Evolutionary conservation across 169 alveolate species (phyloP), one percentile per base, ranked within the genome.

Genomic region (Plasmodium sp.): DNA sequence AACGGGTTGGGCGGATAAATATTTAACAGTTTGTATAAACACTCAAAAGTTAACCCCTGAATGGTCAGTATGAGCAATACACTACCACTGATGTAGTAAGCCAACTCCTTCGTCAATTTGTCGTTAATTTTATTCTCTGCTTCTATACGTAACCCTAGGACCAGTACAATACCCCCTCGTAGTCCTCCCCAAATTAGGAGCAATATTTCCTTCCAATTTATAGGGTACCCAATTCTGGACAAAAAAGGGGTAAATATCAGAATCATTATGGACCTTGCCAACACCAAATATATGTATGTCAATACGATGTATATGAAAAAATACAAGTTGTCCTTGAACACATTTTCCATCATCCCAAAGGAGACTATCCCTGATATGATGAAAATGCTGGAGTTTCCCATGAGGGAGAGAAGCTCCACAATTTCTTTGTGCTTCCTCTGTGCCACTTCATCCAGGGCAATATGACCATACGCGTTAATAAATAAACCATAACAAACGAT

Each of bases 131-230:
- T 96, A 12, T 88, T 83, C 74, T 97, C 99, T 27, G 97, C 97
- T 83, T 97, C 99, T 33, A 98, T 96, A 27, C 98, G 97, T 82
- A 98, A 95, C 0, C 99, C 99, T 31, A 98, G 88, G 31, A 98
- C 98, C 96, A 98, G 92, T 36, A 97, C 98, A 27, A 98, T 97
- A 81, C 99, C 99, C 0, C 99, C 99, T 41, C 99, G 95, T 31
- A 98, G 95, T 12, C 99, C 99, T 0, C 99, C 99, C 98, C 98
- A 98, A 22, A 97, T 95, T 73, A 98, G 95, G 75, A 98, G 91
- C 36, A 98, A 84, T 45, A 97, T 97, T 92, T 97, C 99, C 81
- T 97, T 97, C 95, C 96, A 97, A 48, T 95, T 95, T 33, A 97
- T 75, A 5, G 97, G 97, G 75, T 97, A 96, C 0, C 98, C 98